Conservation (phyloP, 257 asterid genomes). For the Thymus quinquecostatus region DNA sequence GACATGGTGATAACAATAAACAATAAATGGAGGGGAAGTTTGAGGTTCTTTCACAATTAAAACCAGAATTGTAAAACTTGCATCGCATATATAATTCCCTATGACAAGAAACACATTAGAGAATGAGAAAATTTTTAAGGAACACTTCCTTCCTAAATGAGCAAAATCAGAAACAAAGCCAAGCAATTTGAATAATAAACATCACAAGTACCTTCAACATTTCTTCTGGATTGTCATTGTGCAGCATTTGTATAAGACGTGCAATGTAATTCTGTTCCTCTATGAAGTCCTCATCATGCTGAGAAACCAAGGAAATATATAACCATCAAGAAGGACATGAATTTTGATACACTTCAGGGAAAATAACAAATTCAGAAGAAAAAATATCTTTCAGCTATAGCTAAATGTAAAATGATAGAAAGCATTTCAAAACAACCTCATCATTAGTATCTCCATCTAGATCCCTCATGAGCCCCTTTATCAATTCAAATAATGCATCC, state of each 20-base stretch:
- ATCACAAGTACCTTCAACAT: slow-evolving; percentile 75
- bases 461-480: slow-evolving; percentile 85
- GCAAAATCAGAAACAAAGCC: slow-evolving; percentile 18
- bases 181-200: slow-evolving; percentile 9
- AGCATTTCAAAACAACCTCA: slow-evolving; percentile 62
- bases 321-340: slow-evolving; percentile 8
- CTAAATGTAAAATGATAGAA: slow-evolving; percentile 27
- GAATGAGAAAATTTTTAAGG: slow-evolving; percentile 14
- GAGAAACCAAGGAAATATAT: slow-evolving; percentile 33
- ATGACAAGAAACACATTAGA: slow-evolving; percentile 4
- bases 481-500: slow-evolving; percentile 82
- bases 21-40: background rate
- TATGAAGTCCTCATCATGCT: slow-evolving; percentile 92
- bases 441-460: slow-evolving; percentile 63
- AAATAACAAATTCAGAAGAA: slow-evolving; percentile 13
- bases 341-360: slow-evolving; percentile 5
- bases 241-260: slow-evolving; percentile 88
- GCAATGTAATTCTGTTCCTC: slow-evolving; percentile 96
- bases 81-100: background rate
- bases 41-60: slow-evolving; percentile 1
- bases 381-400: slow-evolving; percentile 1
- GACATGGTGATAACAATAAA: background rate
- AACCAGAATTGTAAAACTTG: background rate
- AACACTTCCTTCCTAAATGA: background rate
- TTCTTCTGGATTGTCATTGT: slow-evolving; percentile 85